phyloP scores from a whole-genome alignment of 2,329 filamentous ascomycete genomes.

The Chaetomium globosum region DNA sequence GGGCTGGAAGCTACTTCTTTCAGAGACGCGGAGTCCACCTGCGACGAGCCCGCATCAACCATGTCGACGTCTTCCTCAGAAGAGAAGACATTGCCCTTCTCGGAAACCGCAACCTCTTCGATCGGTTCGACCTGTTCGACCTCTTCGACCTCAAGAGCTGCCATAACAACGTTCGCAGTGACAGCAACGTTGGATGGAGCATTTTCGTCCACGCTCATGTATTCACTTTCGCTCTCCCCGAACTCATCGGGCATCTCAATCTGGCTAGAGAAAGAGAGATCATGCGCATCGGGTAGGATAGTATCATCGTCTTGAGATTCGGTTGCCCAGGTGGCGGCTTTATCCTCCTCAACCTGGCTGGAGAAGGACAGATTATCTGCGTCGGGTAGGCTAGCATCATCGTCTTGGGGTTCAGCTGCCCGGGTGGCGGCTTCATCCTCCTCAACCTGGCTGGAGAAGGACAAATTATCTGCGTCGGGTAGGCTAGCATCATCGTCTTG shows the following conservation, averaged over 20 bases:
- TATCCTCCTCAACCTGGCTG: constrained; percentile 9
- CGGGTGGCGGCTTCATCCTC: not conserved
- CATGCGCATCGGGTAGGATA: constrained; percentile 23
- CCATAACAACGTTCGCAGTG: not conserved
- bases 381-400: not conserved
- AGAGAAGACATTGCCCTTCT: not conserved
- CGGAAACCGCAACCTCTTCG: not conserved
- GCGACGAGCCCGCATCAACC: constrained; percentile 18
- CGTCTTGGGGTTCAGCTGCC: not conserved
- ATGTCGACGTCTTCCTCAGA: constrained; percentile 29
- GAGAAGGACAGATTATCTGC: not conserved
- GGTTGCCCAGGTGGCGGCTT: not conserved
- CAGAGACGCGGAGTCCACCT: constrained; percentile 5
- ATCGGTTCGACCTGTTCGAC: not conserved
- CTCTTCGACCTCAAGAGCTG: constrained; percentile 9
- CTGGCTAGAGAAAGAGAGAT: constrained; percentile 25
- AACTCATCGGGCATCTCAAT: constrained; percentile 25
- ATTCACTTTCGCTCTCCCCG: constrained; percentile 18
- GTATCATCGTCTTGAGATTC: constrained; percentile 8
- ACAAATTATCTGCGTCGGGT: constrained; percentile 23
- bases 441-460: constrained; percentile 27
- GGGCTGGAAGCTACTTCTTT: constrained; percentile 16
- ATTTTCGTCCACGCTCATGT: constrained; percentile 21
- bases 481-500: constrained; percentile 13
- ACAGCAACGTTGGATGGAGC: not conserved